Base-by-base conservation (phyloP, 2,329 filamentous ascomycete genomes). In the Ascomycota sp. region DNA sequence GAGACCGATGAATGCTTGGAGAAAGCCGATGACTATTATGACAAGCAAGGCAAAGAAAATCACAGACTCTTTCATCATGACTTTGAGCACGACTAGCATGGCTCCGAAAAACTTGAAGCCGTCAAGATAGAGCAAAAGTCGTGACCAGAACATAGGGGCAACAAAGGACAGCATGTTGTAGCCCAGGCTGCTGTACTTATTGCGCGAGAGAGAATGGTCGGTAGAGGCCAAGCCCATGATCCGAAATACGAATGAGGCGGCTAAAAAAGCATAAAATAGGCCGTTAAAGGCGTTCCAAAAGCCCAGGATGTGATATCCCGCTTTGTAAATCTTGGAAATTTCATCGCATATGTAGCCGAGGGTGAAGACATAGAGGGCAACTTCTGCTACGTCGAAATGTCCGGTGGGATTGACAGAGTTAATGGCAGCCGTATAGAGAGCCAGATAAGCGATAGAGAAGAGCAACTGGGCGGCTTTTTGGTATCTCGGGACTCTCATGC, bases 221-320 rank as follows among this genome's bases (percentile, higher is more conserved):
- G 57, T 47, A 37, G 86, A 69, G 7, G 63, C 64, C 8, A 93
- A 59, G 3, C 83, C 86, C 28, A 91, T 62, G 40, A 92, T 66
- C 22, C 89, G 76, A 23, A 85, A 57, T 25, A 79, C 56, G 37
- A 98, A 75, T 3, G 81, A 92, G 4, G 79, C 67, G 0, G 72
- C 68, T 22, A 98, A 61, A 2, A 95, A 60, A 0, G 66, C 53
- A 51, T 98, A 98, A 1, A 98, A 63, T 0, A 75, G 63, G 19
- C 69, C 66, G 51, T 98, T 98, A 60, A 98, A 93, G 17, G 79
- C 79, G 44, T 93, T 94, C 89, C 89, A 95, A 51, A 98, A 98
- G 13, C 81, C 76, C 32, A 98, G 63, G 44, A 95, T 95, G 43
- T 77, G 78, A 36, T 78, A 69, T 8, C 89, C 89, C 10, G 93